Percentiles rank a stretch among this genome's conserved stretches.
Evolutionary conservation across 169 alveolate species (phyloP).

Genomic region (Babesia divergens): DNA sequence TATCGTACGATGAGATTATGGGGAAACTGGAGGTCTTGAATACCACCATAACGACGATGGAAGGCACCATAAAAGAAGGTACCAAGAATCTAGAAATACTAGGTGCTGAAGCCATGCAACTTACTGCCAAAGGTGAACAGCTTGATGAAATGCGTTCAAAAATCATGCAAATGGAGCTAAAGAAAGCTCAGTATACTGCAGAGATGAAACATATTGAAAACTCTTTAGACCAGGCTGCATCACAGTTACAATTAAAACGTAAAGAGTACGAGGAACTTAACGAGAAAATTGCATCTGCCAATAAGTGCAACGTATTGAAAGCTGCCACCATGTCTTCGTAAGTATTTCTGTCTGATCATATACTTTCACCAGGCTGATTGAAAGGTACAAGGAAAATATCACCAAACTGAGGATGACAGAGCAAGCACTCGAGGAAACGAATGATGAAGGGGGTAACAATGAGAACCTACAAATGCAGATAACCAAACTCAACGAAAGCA

Average conservation of each 20-base stretch:
- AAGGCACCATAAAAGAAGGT: not conserved
- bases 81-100: not conserved
- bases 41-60: not conserved
- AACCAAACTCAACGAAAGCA: slow-evolving; percentile 7
- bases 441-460: not conserved
- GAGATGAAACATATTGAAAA: not conserved
- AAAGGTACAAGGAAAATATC: slow-evolving; percentile 3
- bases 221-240: not conserved
- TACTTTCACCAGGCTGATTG: not conserved
- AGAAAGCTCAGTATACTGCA: not conserved
- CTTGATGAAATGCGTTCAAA: not conserved
- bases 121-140: not conserved
- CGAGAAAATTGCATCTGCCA: not conserved
- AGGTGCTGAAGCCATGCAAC: not conserved
- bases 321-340: slow-evolving; percentile 15
- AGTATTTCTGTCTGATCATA: not conserved
- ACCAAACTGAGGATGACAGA: not conserved
- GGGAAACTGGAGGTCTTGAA: not conserved
- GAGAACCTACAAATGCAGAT: slow-evolving; percentile 24
- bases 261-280: not conserved
- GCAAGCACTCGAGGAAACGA: not conserved
- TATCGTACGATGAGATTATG: not conserved
- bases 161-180: not conserved
- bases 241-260: not conserved
- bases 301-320: not conserved